Conservation (phyloP, 495 filamentous ascomycete species). For the Pyrenopolyporus hunteri region DNA sequence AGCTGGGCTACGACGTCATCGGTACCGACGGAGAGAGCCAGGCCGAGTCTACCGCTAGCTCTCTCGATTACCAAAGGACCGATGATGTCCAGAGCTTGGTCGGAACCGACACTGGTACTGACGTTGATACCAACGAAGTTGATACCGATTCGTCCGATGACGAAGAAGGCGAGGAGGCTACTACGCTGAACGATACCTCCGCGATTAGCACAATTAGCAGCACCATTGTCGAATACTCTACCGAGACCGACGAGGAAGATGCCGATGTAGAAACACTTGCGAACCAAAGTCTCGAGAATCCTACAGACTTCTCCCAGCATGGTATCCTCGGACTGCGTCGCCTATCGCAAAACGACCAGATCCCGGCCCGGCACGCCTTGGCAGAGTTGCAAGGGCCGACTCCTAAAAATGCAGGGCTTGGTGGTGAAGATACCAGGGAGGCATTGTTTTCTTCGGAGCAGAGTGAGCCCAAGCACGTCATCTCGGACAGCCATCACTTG, state of each 20-base stretch:
- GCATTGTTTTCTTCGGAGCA: neutral
- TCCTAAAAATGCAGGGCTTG: neutral
- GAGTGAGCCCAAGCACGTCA: neutral
- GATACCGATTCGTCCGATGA: constrained; percentile 47
- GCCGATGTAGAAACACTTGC: constrained; percentile 44
- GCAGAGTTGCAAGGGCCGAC: constrained; percentile 4
- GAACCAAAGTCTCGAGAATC: constrained; percentile 39
- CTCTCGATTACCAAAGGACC: constrained; percentile 53
- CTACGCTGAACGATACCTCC: constrained; percentile 20
- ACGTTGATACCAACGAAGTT: constrained; percentile 42
- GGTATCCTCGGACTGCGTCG: constrained; percentile 19
- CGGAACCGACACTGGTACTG: constrained; percentile 54
- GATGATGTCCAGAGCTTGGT: constrained; percentile 62
- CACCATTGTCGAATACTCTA: constrained; percentile 36
- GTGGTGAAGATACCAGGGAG: neutral
- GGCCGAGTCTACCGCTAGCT: constrained; percentile 50
- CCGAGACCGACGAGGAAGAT: constrained; percentile 40
- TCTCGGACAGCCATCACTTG: constrained; percentile 2
- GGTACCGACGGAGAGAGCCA: constrained; percentile 58
- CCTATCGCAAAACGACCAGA: constrained; percentile 14
- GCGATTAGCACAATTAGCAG: constrained; percentile 37
- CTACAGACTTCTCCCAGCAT: constrained; percentile 40
- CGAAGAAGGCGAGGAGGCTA: constrained; percentile 43
- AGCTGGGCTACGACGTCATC: constrained; percentile 65
- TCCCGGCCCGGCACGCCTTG: constrained; percentile 8